These are phyloP conservation scores for Pythium dissotocum DNA, from an alignment of 352 stramenopile genomes.

Conservation along the genomic window DNA sequence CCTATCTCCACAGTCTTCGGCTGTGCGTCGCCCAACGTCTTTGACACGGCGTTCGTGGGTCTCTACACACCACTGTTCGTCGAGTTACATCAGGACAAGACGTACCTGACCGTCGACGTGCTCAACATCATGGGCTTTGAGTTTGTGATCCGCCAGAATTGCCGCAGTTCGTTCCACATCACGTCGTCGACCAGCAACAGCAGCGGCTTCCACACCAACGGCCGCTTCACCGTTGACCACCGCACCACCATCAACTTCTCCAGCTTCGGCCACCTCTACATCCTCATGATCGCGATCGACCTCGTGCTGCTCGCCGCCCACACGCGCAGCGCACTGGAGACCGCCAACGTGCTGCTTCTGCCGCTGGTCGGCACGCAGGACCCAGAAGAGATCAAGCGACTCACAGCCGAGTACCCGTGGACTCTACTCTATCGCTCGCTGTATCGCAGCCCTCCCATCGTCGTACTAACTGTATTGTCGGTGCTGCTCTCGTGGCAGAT, in stretches of 20 bases:
- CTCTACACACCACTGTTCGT: conserved; percentile 37
- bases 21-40: conserved; percentile 49
- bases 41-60: conserved; percentile 43
- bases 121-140: conserved; percentile 56
- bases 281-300: conserved; percentile 43
- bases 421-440: conserved; percentile 52
- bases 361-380: conserved; percentile 28
- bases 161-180: conserved; percentile 31
- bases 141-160: conserved; percentile 52
- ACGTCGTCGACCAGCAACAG: conserved; percentile 2
- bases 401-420: conserved; percentile 38
- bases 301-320: conserved; percentile 35
- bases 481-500: conserved; percentile 52
- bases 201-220: conserved; percentile 16
- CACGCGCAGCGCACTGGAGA: conserved; percentile 37
- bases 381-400: conserved; percentile 14
- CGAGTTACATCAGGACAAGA: conserved; percentile 35
- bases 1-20: conserved; percentile 30
- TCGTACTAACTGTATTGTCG: conserved; percentile 44
- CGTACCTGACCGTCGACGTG: conserved; percentile 47
- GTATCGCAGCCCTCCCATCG: conserved; percentile 44
- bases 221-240: conserved; percentile 30
- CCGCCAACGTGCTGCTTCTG: conserved; percentile 34
- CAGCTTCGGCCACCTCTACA: conserved; percentile 56
- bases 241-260: conserved; percentile 45